Evolutionary conservation across 768 basidiomycete genomes (phyloP), one percentile per base, ranked within the genome.

Genomic region (Fomitopsis serialis): DNA sequence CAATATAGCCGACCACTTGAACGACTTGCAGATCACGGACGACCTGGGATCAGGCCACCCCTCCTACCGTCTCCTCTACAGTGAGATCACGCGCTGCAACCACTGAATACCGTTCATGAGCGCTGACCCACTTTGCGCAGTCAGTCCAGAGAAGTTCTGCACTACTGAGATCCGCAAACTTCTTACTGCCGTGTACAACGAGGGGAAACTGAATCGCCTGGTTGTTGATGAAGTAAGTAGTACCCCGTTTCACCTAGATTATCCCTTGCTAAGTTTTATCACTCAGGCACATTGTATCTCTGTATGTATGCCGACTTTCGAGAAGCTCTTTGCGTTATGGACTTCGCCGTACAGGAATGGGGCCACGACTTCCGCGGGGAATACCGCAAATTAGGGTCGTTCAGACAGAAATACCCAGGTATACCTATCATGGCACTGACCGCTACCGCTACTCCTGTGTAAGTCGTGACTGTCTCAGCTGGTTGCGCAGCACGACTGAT

Each of bases 391-490:
- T 74, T 94, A 22, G 91, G 90, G 4, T 65, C 70, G 36, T 88
- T 94, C 65, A 79, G 91, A 1, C 72, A 78, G 35, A 74, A 72
- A 25, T 92, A 84, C 61, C 77, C 78, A 1, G 72, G 76, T 52
- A 79, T 92, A 3, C 91, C 92, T 0, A 85, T 94, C 59, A 93
- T 92, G 88, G 91, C 91, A 3, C 68, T 93, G 36, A 93, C 90
- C 1, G 90, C 91, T 1, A 90, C 87, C 13, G 90, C 91, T 2
- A 93, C 91, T 6, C 67, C 81, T 42, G 67, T 69, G 88, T 89
- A 66, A 24, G 79, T 21, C 19, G 5, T 23, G 35, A 2, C 9
- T 21, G 19, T 22, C 48, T 21, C 22, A 3, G n/a, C n/a, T 49
- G 7, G 6, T 29, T 22, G 13, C 15, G 32, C n/a, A 5, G 13